Evolutionary conservation across 1,284 basidiomycete species (phyloP).

Genomic region (Melanopsichium pennsylvanicum): DNA sequence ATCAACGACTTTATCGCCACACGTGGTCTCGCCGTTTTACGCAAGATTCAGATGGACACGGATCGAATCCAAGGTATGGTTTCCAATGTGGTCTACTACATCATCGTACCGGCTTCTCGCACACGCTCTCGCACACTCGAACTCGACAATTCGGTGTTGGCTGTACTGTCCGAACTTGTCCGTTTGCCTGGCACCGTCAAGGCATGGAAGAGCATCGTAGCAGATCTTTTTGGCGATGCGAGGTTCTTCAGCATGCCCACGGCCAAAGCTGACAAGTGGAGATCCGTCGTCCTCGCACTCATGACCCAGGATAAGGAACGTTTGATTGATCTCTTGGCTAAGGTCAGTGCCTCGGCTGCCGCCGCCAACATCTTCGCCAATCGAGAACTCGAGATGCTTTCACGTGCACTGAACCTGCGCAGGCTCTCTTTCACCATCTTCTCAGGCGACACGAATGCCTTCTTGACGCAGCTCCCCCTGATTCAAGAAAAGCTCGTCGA

Average conservation of each 20-base stretch:
- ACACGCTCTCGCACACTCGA: constrained; percentile 67
- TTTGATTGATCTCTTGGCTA: constrained; percentile 77
- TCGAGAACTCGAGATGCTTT: constrained; percentile 87
- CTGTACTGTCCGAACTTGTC: constrained; percentile 76
- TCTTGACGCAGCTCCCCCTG: constrained; percentile 84
- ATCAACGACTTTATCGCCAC: constrained; percentile 79
- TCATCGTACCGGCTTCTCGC: constrained; percentile 81
- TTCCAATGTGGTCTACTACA: constrained; percentile 83
- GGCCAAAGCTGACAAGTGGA: constrained; percentile 75
- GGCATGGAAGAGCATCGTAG: constrained; percentile 82
- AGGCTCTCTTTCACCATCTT: constrained; percentile 85
- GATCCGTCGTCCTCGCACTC: constrained; percentile 78
- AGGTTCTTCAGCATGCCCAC: constrained; percentile 82
- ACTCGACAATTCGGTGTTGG: constrained; percentile 70
- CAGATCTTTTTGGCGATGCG: constrained; percentile 83
- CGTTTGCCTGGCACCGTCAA: constrained; percentile 80
- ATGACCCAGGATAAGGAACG: constrained; percentile 88
- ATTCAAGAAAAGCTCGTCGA: constrained; percentile 98
- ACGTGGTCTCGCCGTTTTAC: constrained; percentile 77
- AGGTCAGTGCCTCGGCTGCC: constrained; percentile 70
- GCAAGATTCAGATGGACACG: constrained; percentile 81
- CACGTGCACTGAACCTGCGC: constrained; percentile 86
- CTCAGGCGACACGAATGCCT: constrained; percentile 86
- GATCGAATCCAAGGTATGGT: constrained; percentile 83
- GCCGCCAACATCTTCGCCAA: constrained; percentile 97